Evolutionary conservation across 2,329 filamentous ascomycete species (phyloP).

Genomic region (Calonectria henricotiae): DNA sequence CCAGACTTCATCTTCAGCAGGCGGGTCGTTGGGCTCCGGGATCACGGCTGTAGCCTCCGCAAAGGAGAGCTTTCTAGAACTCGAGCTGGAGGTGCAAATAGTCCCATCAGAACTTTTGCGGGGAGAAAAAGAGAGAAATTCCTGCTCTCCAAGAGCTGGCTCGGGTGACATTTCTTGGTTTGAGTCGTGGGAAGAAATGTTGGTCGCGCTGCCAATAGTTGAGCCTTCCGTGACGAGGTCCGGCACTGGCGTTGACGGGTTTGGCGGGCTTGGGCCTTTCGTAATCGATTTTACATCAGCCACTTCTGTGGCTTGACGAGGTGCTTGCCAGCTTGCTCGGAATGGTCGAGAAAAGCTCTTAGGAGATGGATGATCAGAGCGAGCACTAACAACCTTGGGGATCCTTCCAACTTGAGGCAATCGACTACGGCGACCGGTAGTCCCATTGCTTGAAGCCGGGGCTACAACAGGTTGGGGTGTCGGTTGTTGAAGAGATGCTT

Average conservation of each 20-base stretch:
- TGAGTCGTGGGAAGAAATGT: constrained; percentile 55
- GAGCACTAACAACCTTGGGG: constrained; percentile 82
- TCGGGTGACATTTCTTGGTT: constrained; percentile 54
- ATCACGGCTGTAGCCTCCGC: constrained; percentile 78
- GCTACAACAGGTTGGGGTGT: constrained; percentile 18
- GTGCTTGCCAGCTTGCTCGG: constrained; percentile 65
- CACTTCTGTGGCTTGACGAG: constrained; percentile 52
- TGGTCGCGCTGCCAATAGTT: constrained; percentile 55
- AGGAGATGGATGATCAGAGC: constrained; percentile 77
- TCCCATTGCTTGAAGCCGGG: constrained; percentile 20
- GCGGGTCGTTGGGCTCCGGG: constrained; percentile 74
- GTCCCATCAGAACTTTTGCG: constrained; percentile 80
- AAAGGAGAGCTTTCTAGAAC: constrained; percentile 75
- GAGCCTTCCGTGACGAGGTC: constrained; percentile 60
- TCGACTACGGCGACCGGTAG: constrained; percentile 66
- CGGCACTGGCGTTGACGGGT: constrained; percentile 58
- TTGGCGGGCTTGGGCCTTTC: constrained; percentile 65
- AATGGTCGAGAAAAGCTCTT: constrained; percentile 93
- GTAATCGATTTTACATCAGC: constrained; percentile 62
- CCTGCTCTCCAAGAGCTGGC: constrained; percentile 58
- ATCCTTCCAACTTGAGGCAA: constrained; percentile 89
- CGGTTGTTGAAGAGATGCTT: constrained; percentile 32
- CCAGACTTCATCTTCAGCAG: constrained; percentile 91
- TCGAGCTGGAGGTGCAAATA: constrained; percentile 67
- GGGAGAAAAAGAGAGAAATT: constrained; percentile 83